Conservation (phyloP, 192 early-diverging fungal species). For the Radiomyces spectabilis region DNA sequence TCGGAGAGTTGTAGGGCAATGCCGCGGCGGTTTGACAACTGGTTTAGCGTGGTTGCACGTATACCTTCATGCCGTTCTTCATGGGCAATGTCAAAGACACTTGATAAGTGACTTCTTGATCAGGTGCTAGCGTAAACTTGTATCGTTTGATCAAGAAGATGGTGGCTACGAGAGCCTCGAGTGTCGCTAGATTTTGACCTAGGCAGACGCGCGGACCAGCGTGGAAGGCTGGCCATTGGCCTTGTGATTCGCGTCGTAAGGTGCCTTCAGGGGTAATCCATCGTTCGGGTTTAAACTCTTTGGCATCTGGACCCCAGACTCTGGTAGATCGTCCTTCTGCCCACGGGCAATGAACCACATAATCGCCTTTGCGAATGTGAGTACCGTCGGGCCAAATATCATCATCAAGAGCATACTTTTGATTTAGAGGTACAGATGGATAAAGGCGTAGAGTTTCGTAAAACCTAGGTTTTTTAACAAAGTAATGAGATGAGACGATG, state of each 20-base stretch:
- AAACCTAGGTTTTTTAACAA: conserved; percentile 1
- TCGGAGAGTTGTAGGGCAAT: too few relatives aligned
- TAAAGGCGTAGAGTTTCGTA: conserved; percentile 32
- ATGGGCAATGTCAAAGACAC: conserved; percentile 27
- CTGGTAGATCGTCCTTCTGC: conserved; percentile 27
- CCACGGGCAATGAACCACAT: conserved; percentile 33
- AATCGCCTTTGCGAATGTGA: conserved; percentile 35
- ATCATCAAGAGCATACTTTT: conserved; percentile 38
- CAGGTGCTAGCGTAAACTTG: conserved; percentile 28
- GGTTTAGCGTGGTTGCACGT: conserved; percentile 9
- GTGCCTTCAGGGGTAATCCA: conserved; percentile 34
- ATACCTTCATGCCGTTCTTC: conserved; percentile 24
- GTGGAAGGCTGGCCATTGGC: conserved; percentile 45
- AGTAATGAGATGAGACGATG: too few relatives aligned
- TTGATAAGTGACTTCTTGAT: conserved; percentile 20
- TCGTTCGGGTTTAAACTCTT: conserved; percentile 39
- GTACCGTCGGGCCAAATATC: conserved; percentile 46
- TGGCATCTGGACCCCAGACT: conserved; percentile 39
- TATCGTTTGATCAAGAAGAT: conserved; percentile 26
- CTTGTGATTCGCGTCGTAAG: conserved; percentile 18
- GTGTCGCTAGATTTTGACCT: conserved; percentile 37
- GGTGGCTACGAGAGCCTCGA: conserved; percentile 36
- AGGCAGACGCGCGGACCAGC: conserved; percentile 42
- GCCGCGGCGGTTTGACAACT: too few relatives aligned
- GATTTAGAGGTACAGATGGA: conserved; percentile 39